Percentiles rank a stretch among this genome's conserved stretches.
These are phyloP conservation scores for Trichopus zeylanicus DNA, from an alignment of 116 monocot species.

Conservation along the genomic window DNA sequence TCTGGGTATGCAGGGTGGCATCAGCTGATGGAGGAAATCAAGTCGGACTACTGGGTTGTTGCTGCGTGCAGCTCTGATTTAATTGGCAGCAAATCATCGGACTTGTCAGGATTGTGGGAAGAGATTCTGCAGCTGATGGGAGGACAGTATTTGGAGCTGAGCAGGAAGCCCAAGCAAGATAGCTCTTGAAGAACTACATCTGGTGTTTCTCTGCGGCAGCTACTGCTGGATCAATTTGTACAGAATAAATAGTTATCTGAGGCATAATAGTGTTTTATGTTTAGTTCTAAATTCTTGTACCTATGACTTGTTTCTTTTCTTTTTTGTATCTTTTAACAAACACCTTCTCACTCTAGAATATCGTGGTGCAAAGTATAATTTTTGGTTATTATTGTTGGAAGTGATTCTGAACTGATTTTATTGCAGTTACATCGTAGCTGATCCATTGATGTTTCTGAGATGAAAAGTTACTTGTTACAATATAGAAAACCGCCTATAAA, in stretches of 20 bases:
- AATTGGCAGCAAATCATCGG: slow-evolving; percentile 17
- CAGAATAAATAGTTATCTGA: background rate
- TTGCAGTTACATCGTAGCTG: too few species aligned
- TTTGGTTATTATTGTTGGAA: too few species aligned
- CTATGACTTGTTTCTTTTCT: background rate
- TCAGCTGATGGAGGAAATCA: slow-evolving; percentile 61
- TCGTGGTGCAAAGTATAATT: too few species aligned
- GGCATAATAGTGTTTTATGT: background rate
- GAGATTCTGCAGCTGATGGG: slow-evolving; percentile 94
- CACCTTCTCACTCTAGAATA: too few species aligned
- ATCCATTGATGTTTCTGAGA: too few species aligned
- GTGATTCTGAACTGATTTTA: too few species aligned
- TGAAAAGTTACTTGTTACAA: too few species aligned
- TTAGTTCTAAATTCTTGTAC: background rate
- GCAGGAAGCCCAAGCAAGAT: slow-evolving; percentile 72
- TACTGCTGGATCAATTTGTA: background rate
- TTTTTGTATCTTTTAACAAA: too few species aligned
- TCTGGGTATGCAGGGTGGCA: slow-evolving; percentile 91
- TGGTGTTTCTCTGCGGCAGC: too few species aligned
- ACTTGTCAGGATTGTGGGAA: slow-evolving; percentile 48
- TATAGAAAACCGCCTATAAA: too few species aligned
- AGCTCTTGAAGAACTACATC: slow-evolving; percentile 7
- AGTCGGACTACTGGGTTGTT: slow-evolving; percentile 71
- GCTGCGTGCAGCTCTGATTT: slow-evolving; percentile 73
- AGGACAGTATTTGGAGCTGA: slow-evolving; percentile 72